Evolutionary conservation across 495 filamentous ascomycete genomes (phyloP).

Genomic region (Lindgomyces ingoldianus): DNA sequence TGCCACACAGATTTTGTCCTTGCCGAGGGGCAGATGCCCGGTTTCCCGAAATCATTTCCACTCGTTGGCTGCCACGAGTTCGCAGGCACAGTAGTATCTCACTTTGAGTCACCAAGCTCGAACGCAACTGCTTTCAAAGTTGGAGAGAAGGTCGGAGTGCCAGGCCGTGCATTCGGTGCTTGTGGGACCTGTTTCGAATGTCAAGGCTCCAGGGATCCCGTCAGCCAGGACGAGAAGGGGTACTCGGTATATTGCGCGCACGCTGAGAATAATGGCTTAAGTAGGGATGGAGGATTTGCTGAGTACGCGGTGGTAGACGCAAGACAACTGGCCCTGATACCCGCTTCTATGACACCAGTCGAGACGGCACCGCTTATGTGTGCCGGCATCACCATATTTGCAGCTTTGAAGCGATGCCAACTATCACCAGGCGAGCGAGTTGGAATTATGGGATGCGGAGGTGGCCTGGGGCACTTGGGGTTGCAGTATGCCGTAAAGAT

Average conservation of each 20-base stretch:
- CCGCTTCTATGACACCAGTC: conserved; percentile 14
- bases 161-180: conserved; percentile 45
- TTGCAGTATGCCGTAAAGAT: conserved; percentile 33
- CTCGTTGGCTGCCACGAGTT: conserved; percentile 32
- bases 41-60: conserved; percentile 26
- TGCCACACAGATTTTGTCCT: conserved; percentile 48
- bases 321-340: conserved; percentile 29
- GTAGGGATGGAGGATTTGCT: conserved; percentile 26
- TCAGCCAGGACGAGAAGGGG: conserved; percentile 39
- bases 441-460: conserved; percentile 31
- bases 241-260: conserved; percentile 45
- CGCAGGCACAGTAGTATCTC: conserved; percentile 27
- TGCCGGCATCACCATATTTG: conserved; percentile 32
- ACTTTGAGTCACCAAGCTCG: conserved; percentile 18
- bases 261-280: conserved; percentile 27
- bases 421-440: conserved; percentile 19
- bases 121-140: conserved; percentile 28
- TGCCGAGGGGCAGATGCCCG: conserved; percentile 43
- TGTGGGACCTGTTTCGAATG: conserved; percentile 49
- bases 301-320: conserved; percentile 34
- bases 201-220: conserved; percentile 12
- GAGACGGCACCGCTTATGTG: conserved; percentile 33
- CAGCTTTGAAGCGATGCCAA: conserved; percentile 26
- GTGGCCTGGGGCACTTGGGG: conserved; percentile 33
- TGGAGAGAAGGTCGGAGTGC: conserved; percentile 45